A percentile compares a stretch with the other conserved stretches of the same genome.
phyloP scores from a whole-genome alignment of 2,329 filamentous ascomycete genomes.

The Orbilia quercus region DNA sequence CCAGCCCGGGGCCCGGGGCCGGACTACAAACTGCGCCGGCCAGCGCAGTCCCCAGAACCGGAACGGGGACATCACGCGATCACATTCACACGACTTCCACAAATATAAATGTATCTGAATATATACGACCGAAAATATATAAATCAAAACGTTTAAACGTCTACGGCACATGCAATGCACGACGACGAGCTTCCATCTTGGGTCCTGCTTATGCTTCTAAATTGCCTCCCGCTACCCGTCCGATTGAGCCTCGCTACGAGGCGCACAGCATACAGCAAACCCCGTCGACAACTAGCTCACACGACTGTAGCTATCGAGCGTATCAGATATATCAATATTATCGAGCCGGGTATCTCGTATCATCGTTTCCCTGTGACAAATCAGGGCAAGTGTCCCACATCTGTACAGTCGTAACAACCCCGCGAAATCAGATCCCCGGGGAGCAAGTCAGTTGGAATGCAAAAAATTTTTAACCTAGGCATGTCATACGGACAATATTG shows the following conservation, averaged over 20 bases:
- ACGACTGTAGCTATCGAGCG: background rate
- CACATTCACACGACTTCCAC: background rate
- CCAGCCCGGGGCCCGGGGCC: background rate
- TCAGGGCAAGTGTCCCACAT: conserved; percentile 27
- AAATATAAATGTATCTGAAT: background rate
- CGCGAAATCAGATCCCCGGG: conserved; percentile 12
- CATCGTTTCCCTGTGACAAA: conserved; percentile 41
- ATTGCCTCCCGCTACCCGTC: no score
- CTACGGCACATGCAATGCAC: background rate
- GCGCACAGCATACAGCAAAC: background rate
- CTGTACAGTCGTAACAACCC: no score
- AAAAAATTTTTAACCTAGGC: conserved; percentile 12
- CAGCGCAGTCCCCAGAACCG: conserved; percentile 35
- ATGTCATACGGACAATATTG: conserved; percentile 10
- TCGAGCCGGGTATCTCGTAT: conserved; percentile 40
- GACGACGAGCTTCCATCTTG: background rate
- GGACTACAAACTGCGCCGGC: conserved; percentile 42
- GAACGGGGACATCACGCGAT: background rate
- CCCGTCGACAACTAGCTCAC: background rate
- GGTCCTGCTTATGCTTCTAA: no score
- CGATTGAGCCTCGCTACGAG: background rate
- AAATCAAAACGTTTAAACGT: background rate
- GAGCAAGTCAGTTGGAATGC: background rate
- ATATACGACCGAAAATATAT: no score
- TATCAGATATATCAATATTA: conserved; percentile 11